A percentile compares a stretch with the other conserved stretches of the same genome.
Conservation (phyloP, 495 filamentous ascomycete species). For the Penicillium egyptiacum region DNA sequence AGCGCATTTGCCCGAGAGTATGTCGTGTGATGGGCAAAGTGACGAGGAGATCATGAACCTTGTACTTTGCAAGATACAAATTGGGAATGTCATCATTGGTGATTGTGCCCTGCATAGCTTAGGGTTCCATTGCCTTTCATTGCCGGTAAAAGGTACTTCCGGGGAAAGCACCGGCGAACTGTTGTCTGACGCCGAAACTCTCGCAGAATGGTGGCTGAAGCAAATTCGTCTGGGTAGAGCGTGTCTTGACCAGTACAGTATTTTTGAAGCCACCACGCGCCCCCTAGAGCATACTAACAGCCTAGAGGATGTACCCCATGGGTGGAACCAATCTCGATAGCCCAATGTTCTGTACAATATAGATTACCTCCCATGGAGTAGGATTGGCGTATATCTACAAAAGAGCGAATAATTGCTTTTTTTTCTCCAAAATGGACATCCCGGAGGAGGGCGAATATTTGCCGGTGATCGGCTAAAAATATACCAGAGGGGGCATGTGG, state of each 20-base stretch:
- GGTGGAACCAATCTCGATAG: background rate
- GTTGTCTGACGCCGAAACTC: background rate
- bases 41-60: constrained; percentile 2
- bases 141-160: background rate
- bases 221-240: background rate
- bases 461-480: background rate
- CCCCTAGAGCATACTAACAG: background rate
- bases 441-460: background rate
- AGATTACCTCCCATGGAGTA: background rate
- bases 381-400: background rate
- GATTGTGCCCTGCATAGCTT: background rate
- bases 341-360: background rate
- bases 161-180: background rate
- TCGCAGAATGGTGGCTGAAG: background rate
- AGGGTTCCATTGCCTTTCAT: background rate
- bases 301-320: background rate
- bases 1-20: background rate
- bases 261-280: background rate
- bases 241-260: constrained; percentile 2
- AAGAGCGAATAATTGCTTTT: background rate
- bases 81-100: background rate
- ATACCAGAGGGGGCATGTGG: background rate
- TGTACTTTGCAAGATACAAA: background rate
- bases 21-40: background rate
- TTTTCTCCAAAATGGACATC: background rate